Base-by-base conservation (phyloP, 345 rosid species). In the Nasturtium officinale region DNA sequence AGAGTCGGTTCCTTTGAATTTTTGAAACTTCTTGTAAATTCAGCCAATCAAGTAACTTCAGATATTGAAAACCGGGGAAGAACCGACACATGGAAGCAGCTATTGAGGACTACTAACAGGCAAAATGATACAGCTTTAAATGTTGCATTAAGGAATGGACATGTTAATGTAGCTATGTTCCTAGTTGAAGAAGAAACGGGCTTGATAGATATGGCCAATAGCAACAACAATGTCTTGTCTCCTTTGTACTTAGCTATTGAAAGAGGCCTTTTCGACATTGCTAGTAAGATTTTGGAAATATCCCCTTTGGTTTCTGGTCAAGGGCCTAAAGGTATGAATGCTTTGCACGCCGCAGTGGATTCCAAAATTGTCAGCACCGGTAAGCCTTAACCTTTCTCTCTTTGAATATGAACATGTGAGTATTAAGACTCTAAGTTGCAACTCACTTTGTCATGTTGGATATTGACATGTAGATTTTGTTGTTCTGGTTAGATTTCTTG, bases 191-290 rank as follows among this genome's bases (percentile, higher is more conserved):
- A 42, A 62, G 80, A 80, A 26, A 35, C 23, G 20, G 10, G 38
- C 25, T 58, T 79, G 47, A 4, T 66, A 20, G 33, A 28, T 9
- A 58, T 71, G 54, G 21, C 25, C 10, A 61, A 61, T 46, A 56
- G 9, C 43, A 25, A 47, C 30, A 26, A 52, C 8, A 67, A 46
- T 29, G 15, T 29, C 1, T 12, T 17, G 3, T 71, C 74, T 56
- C 82, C 83, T 7, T 23, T 80, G 20, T 76, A 51, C 59, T 25
- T 80, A 8, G 80, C 83, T 57, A 47, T 76, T 43, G 80, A 76
- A 71, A 69, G 77, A 61, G 74, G 57, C 11, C 17, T 38, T 29
- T 37, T 59, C 54, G 20, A 65, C 1, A 35, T 67, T 59, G 78
- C 73, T 25, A 25, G 47, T 3, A 9, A n/a, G 16, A 59, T 67